phyloP scores from a whole-genome alignment of 78 protist genomes.

The Neovahlkampfia damariscottae region DNA sequence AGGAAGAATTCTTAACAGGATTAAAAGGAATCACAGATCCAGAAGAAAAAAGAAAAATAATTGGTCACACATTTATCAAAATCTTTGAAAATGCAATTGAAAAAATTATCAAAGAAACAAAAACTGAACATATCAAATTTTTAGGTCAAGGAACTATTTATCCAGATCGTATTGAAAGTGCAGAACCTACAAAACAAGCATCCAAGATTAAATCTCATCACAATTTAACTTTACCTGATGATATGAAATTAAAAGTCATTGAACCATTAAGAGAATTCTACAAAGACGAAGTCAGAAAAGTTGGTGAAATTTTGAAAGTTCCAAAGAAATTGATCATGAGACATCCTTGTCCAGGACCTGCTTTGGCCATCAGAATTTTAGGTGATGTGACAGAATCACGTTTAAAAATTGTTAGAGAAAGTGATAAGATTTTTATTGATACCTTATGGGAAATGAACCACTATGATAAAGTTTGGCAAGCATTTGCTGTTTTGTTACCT shows the following conservation, averaged over 20 bases:
- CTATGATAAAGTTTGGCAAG: slow-evolving; percentile 4
- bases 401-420: not conserved
- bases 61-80: slow-evolving; percentile 88
- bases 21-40: slow-evolving; percentile 44
- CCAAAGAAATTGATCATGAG: slow-evolving; percentile 73
- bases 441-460: not conserved
- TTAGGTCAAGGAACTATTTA: slow-evolving; percentile 87
- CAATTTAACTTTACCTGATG: slow-evolving; percentile 57
- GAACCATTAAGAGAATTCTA: slow-evolving; percentile 82
- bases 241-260: slow-evolving; percentile 57
- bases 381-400: slow-evolving; percentile 34
- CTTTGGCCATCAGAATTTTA: slow-evolving; percentile 81
- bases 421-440: not conserved
- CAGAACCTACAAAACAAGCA: slow-evolving; percentile 63
- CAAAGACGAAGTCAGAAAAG: slow-evolving; percentile 89
- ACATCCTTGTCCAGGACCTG: slow-evolving; percentile 98
- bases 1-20: slow-evolving; percentile 57
- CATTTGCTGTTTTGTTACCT: slow-evolving; percentile 47
- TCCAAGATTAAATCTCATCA: slow-evolving; percentile 91
- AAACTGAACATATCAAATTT: slow-evolving; percentile 5
- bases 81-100: slow-evolving; percentile 24
- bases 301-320: slow-evolving; percentile 75
- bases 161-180: slow-evolving; percentile 90
- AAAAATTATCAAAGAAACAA: not conserved
- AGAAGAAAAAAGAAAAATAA: slow-evolving; percentile 85